Evolutionary conservation across 352 stramenopile genomes (phyloP).

Genomic region (Phytopythium litorale): DNA sequence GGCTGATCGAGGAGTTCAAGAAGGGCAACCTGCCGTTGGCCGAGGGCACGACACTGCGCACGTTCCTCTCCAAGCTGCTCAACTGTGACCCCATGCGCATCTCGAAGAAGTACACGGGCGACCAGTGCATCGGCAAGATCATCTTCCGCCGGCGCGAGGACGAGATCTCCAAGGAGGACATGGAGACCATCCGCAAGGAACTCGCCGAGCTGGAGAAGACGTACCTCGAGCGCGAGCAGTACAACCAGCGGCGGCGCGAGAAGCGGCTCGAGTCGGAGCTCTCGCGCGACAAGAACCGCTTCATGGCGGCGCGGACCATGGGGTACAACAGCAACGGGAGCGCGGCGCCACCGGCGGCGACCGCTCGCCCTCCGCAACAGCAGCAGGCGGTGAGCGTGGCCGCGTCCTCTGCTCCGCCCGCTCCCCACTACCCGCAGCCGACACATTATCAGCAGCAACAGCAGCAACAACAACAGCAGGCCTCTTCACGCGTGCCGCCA

Average conservation of each 20-base stretch:
- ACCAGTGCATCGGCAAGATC: slow-evolving; percentile 97
- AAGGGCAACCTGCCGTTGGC: slow-evolving; percentile 95
- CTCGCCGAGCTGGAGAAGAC: slow-evolving; percentile 92
- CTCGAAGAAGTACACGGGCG: slow-evolving; percentile 98
- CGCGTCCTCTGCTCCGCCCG: not conserved
- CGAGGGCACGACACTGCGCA: slow-evolving; percentile 96
- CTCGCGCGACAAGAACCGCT: slow-evolving; percentile 66
- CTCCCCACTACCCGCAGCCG: slow-evolving; percentile 1
- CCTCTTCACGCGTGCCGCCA: slow-evolving; percentile 17
- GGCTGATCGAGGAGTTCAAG: slow-evolving; percentile 97
- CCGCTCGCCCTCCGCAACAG: slow-evolving; percentile 7
- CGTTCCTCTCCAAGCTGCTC: slow-evolving; percentile 96
- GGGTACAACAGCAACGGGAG: slow-evolving; percentile 17
- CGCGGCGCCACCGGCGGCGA: not conserved
- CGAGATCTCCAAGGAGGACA: slow-evolving; percentile 73
- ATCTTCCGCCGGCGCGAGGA: slow-evolving; percentile 72
- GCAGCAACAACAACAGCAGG: slow-evolving; percentile 4
- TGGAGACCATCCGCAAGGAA: slow-evolving; percentile 73
- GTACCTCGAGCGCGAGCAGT: slow-evolving; percentile 95
- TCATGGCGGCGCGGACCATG: slow-evolving; percentile 35
- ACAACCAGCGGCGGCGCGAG: slow-evolving; percentile 90
- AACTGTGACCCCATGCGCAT: slow-evolving; percentile 99
- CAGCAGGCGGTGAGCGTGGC: slow-evolving; percentile 18
- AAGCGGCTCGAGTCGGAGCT: slow-evolving; percentile 83
- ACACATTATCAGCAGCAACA: slow-evolving; percentile 15